Base-by-base conservation (phyloP, 345 rosid species). In the Salix suchowensis region DNA sequence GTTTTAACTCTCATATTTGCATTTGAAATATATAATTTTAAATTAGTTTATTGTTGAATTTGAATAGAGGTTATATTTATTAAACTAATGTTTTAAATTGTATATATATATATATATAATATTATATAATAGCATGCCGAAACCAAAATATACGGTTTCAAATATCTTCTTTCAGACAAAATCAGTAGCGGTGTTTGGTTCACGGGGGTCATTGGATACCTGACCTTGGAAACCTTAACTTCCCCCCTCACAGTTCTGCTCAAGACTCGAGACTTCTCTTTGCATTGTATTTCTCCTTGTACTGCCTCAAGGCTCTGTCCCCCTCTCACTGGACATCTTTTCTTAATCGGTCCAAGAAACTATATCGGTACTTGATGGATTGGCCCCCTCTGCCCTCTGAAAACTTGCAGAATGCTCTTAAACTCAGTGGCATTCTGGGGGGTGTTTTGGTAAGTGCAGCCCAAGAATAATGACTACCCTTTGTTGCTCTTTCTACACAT, bases 171-270 rank as follows among this genome's bases (percentile, higher is more conserved):
- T 28, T 28, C 30, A 28, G 30, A 28, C 34, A 3, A 8, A n/a
- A 55, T 67, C 30, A 37, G 6, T 16, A 15, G 6, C 24, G 65
- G 65, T 73, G 70, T 65, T 73, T 65, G 70, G 75, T 46, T 23
- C 14, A 76, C 13, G 32, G n/a, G 46, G 39, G 30, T 74, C 88
- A 81, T 86, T 72, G 86, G 88, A 86, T 86, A 19, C 86, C 81
- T 68, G 71, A 61, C 82, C 52, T 60, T 42, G 67, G 70, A 74
- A 73, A 48, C 77, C 81, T 21, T 74, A 36, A 21, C 5, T 2
- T 0, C 32, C 12, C 9, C 24, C 18, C 30, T 30, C 32, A 30
- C 32, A 6, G 15, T 62, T 26, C 37, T 58, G 40, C 28, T 73
- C 23, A 23, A 77, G 67, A 70, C 37, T 26, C 42, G 48, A 71